These are phyloP conservation scores for Spizellomyces punctatus DNA, from an alignment of 192 early-diverging fungal genomes.

Conservation along the genomic window DNA sequence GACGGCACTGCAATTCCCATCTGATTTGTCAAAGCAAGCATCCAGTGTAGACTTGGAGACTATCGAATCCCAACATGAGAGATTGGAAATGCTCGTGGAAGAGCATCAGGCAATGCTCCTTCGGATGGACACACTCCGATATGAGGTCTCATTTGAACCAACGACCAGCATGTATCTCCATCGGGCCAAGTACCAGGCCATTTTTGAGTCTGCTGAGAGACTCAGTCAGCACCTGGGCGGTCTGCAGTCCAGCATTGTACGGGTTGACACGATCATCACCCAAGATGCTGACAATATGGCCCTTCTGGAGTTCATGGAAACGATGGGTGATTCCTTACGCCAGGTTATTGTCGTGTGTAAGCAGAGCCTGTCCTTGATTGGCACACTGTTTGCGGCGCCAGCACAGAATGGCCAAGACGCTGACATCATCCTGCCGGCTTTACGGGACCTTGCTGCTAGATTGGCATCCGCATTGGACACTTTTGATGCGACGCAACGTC, in stretches of 20 bases:
- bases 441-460: slow-evolving; percentile 6
- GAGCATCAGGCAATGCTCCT: slow-evolving; percentile 17
- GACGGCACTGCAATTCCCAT: background rate
- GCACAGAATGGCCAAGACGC: slow-evolving; percentile 18
- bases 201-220: slow-evolving; percentile 21
- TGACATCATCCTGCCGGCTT: slow-evolving; percentile 13
- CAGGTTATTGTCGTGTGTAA: slow-evolving; percentile 43
- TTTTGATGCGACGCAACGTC: background rate
- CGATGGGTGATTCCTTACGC: slow-evolving; percentile 41
- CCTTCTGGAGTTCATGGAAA: slow-evolving; percentile 37
- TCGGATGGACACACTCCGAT: slow-evolving; percentile 16
- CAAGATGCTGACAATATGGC: slow-evolving; percentile 27
- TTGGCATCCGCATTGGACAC: slow-evolving; percentile 8
- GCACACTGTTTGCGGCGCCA: slow-evolving; percentile 37
- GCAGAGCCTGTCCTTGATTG: slow-evolving; percentile 33
- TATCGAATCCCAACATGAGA: slow-evolving; percentile 4
- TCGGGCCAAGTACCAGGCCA: background rate
- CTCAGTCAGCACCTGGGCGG: slow-evolving; percentile 29
- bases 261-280: slow-evolving; percentile 23
- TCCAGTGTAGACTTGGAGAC: slow-evolving; percentile 4
- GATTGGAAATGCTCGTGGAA: slow-evolving; percentile 13
- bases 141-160: slow-evolving; percentile 20
- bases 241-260: slow-evolving; percentile 23
- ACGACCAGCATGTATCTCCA: slow-evolving; percentile 19
- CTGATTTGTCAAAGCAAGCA: background rate